Conservation (phyloP, 495 filamentous ascomycete genomes). For the Hypoxylon fragiforme region DNA sequence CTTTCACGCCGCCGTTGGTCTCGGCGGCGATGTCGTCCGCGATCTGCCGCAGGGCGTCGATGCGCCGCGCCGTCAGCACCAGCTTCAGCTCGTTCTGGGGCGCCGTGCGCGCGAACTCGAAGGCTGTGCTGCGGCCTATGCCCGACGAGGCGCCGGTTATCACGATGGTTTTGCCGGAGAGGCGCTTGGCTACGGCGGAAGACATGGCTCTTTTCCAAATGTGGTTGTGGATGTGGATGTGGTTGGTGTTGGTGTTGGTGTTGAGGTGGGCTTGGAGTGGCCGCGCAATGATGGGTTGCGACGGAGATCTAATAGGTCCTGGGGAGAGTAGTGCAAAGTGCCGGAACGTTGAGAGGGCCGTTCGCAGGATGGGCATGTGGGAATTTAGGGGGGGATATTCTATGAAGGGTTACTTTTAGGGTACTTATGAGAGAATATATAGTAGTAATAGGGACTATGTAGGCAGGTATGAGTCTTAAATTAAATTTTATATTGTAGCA, state of each 20-base stretch:
- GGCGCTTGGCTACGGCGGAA: conserved; percentile 76
- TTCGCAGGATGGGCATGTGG: conserved; percentile 26
- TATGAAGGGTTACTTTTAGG: too few species aligned
- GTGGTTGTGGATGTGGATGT: neutral
- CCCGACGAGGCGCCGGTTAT: conserved; percentile 94
- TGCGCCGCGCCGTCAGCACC: conserved; percentile 81
- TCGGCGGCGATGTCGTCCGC: conserved; percentile 77
- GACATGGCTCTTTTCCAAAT: conserved; percentile 59
- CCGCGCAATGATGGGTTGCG: too few species aligned
- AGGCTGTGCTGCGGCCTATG: conserved; percentile 82
- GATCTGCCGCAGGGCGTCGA: conserved; percentile 75
- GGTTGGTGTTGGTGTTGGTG: too few species aligned
- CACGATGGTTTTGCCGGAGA: conserved; percentile 90
- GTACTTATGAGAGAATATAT: too few species aligned
- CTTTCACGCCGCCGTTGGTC: conserved; percentile 78
- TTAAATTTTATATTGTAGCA: neutral
- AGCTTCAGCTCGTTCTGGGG: conserved; percentile 78
- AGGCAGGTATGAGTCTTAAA: neutral
- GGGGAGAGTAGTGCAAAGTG: conserved; percentile 5
- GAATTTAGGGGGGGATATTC: too few species aligned
- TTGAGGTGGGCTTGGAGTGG: too few species aligned
- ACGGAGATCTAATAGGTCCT: neutral
- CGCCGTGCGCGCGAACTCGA: conserved; percentile 88
- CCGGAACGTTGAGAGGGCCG: conserved; percentile 17
- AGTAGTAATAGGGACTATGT: too few species aligned